Evolutionary conservation across 106 monocot genomes (phyloP).

Genomic region (Acorus gramineus): DNA sequence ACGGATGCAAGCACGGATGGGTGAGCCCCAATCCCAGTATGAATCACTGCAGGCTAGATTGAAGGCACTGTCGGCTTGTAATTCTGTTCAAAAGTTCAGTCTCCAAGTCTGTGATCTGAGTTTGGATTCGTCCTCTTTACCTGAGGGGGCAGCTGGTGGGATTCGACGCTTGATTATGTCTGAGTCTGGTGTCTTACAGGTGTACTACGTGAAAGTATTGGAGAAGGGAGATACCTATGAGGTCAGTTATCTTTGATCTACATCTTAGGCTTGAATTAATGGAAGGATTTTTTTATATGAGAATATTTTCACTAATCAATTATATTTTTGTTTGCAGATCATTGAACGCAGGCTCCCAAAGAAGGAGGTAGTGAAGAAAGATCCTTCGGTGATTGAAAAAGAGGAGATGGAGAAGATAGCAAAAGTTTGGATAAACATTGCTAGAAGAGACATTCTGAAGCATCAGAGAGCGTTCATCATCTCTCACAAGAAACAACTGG

Average conservation of each 20-base stretch:
- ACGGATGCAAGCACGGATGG: constrained; percentile 41
- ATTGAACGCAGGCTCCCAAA: constrained; percentile 95
- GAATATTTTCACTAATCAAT: neutral
- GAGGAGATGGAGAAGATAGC: constrained; percentile 84
- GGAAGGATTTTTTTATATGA: constrained; percentile 3
- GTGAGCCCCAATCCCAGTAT: constrained; percentile 67
- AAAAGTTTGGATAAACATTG: constrained; percentile 73
- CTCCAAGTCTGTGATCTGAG: constrained; percentile 64
- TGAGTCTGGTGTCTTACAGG: constrained; percentile 73
- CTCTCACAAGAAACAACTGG: constrained; percentile 55
- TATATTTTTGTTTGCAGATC: constrained; percentile 38
- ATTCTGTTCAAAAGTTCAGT: constrained; percentile 49
- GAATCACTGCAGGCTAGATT: constrained; percentile 80
- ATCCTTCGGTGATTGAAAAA: constrained; percentile 74
- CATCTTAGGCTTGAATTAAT: neutral
- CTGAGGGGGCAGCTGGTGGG: constrained; percentile 92
- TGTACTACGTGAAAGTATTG: constrained; percentile 76
- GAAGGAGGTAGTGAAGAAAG: constrained; percentile 69
- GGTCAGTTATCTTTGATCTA: constrained; percentile 30
- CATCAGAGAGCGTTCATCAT: constrained; percentile 66
- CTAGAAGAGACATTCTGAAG: constrained; percentile 65
- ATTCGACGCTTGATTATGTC: constrained; percentile 74
- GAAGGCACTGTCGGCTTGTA: constrained; percentile 39
- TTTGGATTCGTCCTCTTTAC: constrained; percentile 53
- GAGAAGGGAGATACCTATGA: constrained; percentile 95